Percentiles rank a stretch among this genome's conserved stretches.
Evolutionary conservation across 306 rosid genomes (phyloP).

Genomic region (Sechiopsis laciniata): DNA sequence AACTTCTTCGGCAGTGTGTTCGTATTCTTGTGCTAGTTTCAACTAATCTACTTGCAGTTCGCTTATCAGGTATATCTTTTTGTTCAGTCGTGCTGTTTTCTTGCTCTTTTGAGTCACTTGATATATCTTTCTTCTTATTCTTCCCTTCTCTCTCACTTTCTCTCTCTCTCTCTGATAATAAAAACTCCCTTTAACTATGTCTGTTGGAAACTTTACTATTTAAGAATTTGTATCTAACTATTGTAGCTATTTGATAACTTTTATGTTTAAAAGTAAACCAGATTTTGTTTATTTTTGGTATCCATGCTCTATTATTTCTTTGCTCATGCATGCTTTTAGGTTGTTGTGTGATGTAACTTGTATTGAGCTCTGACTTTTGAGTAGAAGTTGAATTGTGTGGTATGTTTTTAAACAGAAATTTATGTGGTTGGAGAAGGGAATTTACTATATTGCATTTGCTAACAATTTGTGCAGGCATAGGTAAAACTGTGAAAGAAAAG

Average conservation of each 20-base stretch:
- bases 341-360: background rate
- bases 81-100: slow-evolving; percentile 18
- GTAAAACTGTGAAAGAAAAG: slow-evolving; percentile 95
- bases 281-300: background rate
- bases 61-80: slow-evolving; percentile 62
- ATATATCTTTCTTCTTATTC: background rate
- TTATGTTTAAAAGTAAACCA: background rate
- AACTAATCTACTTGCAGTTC: slow-evolving; percentile 82
- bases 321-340: background rate
- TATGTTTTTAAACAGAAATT: background rate
- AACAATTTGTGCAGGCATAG: slow-evolving; percentile 62
- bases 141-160: background rate
- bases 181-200: background rate
- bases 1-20: slow-evolving; percentile 95
- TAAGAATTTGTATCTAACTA: background rate
- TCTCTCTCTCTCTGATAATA: background rate
- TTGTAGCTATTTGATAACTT: slow-evolving; percentile 8
- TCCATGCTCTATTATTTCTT: background rate
- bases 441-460: slow-evolving; percentile 26
- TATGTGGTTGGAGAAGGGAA: background rate
- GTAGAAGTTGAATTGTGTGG: background rate
- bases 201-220: too few species aligned
- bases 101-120: background rate
- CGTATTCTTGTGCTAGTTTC: slow-evolving; percentile 96
- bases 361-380: slow-evolving; percentile 4